These are phyloP conservation scores for Royoungia palumana DNA, from an alignment of 768 basidiomycete species.

Conservation along the genomic window DNA sequence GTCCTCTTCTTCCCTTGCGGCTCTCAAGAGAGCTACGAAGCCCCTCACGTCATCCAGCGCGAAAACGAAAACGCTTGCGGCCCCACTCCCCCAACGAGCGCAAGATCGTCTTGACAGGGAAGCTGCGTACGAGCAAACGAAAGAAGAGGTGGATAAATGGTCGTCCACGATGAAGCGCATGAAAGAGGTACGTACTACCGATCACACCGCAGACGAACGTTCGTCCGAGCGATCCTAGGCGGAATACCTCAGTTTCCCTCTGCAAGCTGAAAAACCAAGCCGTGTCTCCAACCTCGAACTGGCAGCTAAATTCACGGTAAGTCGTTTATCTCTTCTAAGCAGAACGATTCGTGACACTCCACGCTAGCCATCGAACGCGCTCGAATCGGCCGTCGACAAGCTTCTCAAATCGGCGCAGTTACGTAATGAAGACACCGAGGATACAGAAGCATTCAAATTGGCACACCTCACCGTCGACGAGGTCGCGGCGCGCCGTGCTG, in stretches of 20 bases:
- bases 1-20: slow-evolving; percentile 54
- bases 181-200: slow-evolving; percentile 57
- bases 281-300: slow-evolving; percentile 72
- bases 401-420: slow-evolving; percentile 81
- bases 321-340: slow-evolving; percentile 6
- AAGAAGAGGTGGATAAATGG: slow-evolving; percentile 93
- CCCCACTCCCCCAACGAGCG: slow-evolving; percentile 80
- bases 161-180: slow-evolving; percentile 87
- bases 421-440: slow-evolving; percentile 72
- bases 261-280: slow-evolving; percentile 58
- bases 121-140: slow-evolving; percentile 93
- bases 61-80: slow-evolving; percentile 63
- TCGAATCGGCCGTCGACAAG: slow-evolving; percentile 81
- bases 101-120: slow-evolving; percentile 90
- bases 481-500: slow-evolving; percentile 73
- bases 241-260: slow-evolving; percentile 82
- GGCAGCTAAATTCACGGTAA: slow-evolving; percentile 80
- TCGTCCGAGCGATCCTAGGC: slow-evolving; percentile 45
- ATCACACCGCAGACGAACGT: background rate
- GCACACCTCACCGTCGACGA: slow-evolving; percentile 85
- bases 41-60: slow-evolving; percentile 50
- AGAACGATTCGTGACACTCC: background rate
- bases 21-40: slow-evolving; percentile 70
- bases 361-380: slow-evolving; percentile 69
- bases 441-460: slow-evolving; percentile 80